Percentiles rank a stretch among this genome's conserved stretches.
These are phyloP conservation scores for Botryotinia narcissicola DNA, from an alignment of 2,329 filamentous ascomycete species.

Conservation along the genomic window DNA sequence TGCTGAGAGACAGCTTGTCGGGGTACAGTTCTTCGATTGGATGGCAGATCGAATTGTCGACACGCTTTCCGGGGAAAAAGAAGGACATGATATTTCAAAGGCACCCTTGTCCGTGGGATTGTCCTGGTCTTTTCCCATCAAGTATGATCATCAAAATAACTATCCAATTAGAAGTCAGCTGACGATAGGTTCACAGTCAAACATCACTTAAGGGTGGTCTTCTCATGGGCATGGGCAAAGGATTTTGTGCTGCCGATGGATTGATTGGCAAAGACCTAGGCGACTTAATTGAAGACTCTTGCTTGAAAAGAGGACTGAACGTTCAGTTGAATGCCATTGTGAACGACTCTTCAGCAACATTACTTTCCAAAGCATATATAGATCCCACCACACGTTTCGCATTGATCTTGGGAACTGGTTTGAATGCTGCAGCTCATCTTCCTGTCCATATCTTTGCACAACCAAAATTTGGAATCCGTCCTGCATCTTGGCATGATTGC, in stretches of 20 bases:
- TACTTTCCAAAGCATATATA: slow-evolving; percentile 60
- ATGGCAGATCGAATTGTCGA: slow-evolving; percentile 61
- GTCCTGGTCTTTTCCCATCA: slow-evolving; percentile 69
- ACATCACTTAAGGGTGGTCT: slow-evolving; percentile 59
- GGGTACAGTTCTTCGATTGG: slow-evolving; percentile 65
- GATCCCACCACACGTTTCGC: slow-evolving; percentile 59
- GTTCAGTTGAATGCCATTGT: slow-evolving; percentile 60
- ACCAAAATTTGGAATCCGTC: slow-evolving; percentile 56
- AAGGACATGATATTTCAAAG: slow-evolving; percentile 39
- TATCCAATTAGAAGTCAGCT: slow-evolving; percentile 30
- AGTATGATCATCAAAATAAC: slow-evolving; percentile 47
- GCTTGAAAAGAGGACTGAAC: slow-evolving; percentile 46
- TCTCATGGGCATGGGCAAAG: slow-evolving; percentile 64
- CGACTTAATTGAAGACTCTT: slow-evolving; percentile 55
- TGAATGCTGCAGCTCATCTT: slow-evolving; percentile 64
- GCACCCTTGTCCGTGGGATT: slow-evolving; percentile 56
- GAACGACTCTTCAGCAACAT: slow-evolving; percentile 66
- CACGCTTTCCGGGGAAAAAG: slow-evolving; percentile 49
- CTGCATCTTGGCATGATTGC: slow-evolving; percentile 54
- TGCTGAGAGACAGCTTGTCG: slow-evolving; percentile 55
- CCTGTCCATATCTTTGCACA: slow-evolving; percentile 55
- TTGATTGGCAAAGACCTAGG: slow-evolving; percentile 60
- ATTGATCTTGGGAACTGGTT: slow-evolving; percentile 65
- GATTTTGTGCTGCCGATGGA: slow-evolving; percentile 58
- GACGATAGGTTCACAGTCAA: slow-evolving; percentile 49